phyloP scores from a whole-genome alignment of 805 yeast genomes.

The Komagataella ulmi region DNA sequence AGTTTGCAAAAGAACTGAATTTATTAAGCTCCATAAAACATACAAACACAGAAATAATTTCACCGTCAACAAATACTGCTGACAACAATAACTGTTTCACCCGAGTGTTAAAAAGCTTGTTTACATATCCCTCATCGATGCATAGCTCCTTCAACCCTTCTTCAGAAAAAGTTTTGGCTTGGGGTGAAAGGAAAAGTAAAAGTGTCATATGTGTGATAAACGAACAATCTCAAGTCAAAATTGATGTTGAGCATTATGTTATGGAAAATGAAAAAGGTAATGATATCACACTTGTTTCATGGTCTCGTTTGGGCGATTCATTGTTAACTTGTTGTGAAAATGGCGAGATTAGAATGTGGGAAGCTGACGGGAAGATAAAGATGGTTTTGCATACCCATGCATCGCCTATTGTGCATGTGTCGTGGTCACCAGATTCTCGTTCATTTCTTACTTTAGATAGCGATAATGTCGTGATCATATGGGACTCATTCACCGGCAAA shows the following conservation, averaged over 20 bases:
- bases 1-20: not conserved
- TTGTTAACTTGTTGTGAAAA: conserved; percentile 51
- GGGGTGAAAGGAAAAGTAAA: conserved; percentile 27
- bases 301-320: conserved; percentile 57
- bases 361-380: conserved; percentile 49
- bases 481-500: conserved; percentile 51
- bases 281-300: conserved; percentile 22
- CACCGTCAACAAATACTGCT: not conserved
- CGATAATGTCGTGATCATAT: conserved; percentile 38
- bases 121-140: conserved; percentile 28
- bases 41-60: not conserved
- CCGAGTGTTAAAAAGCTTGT: conserved; percentile 22
- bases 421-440: conserved; percentile 48
- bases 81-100: conserved; percentile 15
- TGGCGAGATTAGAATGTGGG: conserved; percentile 78
- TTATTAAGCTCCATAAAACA: conserved; percentile 21
- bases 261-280: conserved; percentile 4
- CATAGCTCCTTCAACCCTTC: conserved; percentile 46
- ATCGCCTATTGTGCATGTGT: conserved; percentile 37
- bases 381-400: conserved; percentile 40
- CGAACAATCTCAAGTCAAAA: conserved; percentile 2
- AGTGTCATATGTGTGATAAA: conserved; percentile 14
- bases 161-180: conserved; percentile 29
- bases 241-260: not conserved
- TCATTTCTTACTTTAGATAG: conserved; percentile 48